phyloP scores from a whole-genome alignment of 2,329 filamentous ascomycete genomes.

The Ceratocystis huliohia region DNA sequence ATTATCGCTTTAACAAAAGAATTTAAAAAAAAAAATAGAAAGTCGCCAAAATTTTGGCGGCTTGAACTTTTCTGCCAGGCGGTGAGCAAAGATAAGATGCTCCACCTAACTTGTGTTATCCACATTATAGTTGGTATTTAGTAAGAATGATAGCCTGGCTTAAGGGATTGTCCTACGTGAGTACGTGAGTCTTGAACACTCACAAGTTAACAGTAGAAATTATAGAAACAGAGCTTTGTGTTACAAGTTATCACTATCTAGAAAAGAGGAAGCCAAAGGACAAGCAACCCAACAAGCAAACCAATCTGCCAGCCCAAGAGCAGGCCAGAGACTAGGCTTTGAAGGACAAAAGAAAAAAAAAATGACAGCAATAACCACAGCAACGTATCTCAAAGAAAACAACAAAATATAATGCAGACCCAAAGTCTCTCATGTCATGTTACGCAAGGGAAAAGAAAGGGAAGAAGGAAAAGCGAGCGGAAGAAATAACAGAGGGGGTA shows the following conservation, averaged over 20 bases:
- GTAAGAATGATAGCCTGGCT: too few species aligned
- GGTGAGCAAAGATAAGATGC: constrained; percentile 24
- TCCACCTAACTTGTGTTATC: not conserved
- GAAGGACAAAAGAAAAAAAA: constrained; percentile 1
- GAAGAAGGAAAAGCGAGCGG: constrained; percentile 16
- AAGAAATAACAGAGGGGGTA: not conserved
- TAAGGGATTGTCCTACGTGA: not conserved
- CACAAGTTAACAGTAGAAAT: not conserved
- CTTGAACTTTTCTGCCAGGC: constrained; percentile 31
- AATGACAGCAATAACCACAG: constrained; percentile 11
- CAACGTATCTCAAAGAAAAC: constrained; percentile 11
- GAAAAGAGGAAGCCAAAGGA: not conserved
- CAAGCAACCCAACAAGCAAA: not conserved
- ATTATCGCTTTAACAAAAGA: not conserved
- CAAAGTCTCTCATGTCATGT: constrained; percentile 12
- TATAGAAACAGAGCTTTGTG: not conserved
- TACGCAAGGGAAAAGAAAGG: constrained; percentile 17
- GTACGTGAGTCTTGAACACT: not conserved
- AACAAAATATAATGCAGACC: constrained; percentile 22
- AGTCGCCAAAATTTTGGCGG: constrained; percentile 31
- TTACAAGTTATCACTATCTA: not conserved
- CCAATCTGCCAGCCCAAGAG: too few species aligned
- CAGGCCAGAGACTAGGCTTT: not conserved
- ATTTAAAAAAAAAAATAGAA: constrained; percentile 20
- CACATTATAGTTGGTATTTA: constrained; percentile 4